Percentiles rank a stretch among this genome's conserved stretches.
phyloP scores from a whole-genome alignment of 148 eudicot genomes.

The Rhododendron simsii region DNA sequence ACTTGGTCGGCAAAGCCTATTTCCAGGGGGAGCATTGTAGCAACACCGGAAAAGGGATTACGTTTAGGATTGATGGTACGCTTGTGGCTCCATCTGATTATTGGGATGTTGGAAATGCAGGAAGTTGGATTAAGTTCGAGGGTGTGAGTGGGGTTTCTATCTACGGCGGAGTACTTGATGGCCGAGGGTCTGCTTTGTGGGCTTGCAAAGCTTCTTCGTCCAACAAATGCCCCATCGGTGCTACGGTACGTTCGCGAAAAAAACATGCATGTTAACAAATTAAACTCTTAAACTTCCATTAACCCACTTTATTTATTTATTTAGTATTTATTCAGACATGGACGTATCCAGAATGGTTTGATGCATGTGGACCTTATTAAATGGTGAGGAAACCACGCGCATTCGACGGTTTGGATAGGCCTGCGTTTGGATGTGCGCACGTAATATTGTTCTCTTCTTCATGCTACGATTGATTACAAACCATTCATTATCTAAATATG shows the following conservation, averaged over 20 bases:
- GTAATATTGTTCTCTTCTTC: no score
- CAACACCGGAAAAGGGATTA: slow-evolving; percentile 16
- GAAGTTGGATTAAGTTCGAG: slow-evolving; percentile 40
- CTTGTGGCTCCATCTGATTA: slow-evolving; percentile 46
- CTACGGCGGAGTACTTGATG: slow-evolving; percentile 39
- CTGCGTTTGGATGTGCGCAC: no score
- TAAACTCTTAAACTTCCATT: neutral
- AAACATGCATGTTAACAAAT: neutral
- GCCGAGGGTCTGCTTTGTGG: slow-evolving; percentile 43
- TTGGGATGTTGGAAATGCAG: slow-evolving; percentile 15
- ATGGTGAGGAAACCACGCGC: no score
- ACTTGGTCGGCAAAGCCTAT: slow-evolving; percentile 20
- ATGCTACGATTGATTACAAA: neutral
- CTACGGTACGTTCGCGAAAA: slow-evolving; percentile 31
- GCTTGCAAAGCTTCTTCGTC: slow-evolving; percentile 33
- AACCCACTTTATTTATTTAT: no score
- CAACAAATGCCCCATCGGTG: slow-evolving; percentile 36
- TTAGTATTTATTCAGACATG: no score
- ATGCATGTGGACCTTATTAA: no score
- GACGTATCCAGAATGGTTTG: no score
- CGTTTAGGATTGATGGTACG: slow-evolving; percentile 35
- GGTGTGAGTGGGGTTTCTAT: slow-evolving; percentile 27
- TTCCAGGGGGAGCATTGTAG: slow-evolving; percentile 27
- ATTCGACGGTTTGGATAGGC: no score
- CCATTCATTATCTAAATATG: neutral